Percentiles rank a stretch among this genome's conserved stretches.
phyloP scores from a whole-genome alignment of 306 rosid genomes.

The Cyamopsis tetragonoloba region DNA sequence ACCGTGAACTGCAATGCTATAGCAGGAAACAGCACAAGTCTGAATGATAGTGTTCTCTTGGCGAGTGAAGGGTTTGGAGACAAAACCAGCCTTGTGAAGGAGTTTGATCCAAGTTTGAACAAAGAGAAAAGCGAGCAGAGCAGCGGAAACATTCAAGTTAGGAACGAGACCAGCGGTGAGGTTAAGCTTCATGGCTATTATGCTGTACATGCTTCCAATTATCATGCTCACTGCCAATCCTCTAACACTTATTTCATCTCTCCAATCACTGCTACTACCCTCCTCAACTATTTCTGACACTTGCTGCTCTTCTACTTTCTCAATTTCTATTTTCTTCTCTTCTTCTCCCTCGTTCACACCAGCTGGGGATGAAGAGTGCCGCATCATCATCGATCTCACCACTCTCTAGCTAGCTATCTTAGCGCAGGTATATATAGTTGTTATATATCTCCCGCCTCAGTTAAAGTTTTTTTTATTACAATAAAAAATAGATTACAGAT shows the following conservation, averaged over 20 bases:
- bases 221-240: conserved; percentile 53
- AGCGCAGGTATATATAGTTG: too few species aligned
- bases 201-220: conserved; percentile 51
- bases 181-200: conserved; percentile 72
- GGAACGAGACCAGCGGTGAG: conserved; percentile 71
- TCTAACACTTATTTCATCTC: conserved; percentile 49
- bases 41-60: conserved; percentile 83
- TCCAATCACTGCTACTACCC: conserved; percentile 48
- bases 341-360: neutral
- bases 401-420: too few species aligned
- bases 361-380: neutral
- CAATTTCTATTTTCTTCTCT: neutral
- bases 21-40: conserved; percentile 69
- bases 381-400: neutral
- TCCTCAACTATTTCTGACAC: neutral
- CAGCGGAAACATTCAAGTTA: conserved; percentile 69
- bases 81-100: conserved; percentile 42
- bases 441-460: too few species aligned
- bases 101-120: conserved; percentile 55
- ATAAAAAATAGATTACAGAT: too few species aligned
- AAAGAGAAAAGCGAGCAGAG: conserved; percentile 60
- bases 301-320: neutral
- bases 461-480: too few species aligned
- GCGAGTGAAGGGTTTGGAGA: conserved; percentile 62
- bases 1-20: conserved; percentile 68